These are phyloP conservation scores for Butyriboletus loyo DNA, from an alignment of 768 basidiomycete genomes.

Conservation along the genomic window DNA sequence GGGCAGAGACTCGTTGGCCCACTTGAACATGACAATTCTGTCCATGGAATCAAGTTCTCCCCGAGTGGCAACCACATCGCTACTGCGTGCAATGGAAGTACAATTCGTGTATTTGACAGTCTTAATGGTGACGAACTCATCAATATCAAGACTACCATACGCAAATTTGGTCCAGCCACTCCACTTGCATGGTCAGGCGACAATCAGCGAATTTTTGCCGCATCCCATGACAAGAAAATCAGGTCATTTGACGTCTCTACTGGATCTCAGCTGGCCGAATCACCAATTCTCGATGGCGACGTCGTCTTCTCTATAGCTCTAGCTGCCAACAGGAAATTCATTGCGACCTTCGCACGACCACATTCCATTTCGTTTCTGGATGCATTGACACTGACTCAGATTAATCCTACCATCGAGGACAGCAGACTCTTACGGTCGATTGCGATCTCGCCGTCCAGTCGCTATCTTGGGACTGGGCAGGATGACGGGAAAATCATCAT, in stretches of 20 bases:
- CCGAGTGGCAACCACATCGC: neutral
- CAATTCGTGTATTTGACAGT: neutral
- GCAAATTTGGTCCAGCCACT: neutral
- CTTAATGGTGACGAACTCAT: neutral
- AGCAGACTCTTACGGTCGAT: neutral
- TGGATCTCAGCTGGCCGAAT: neutral
- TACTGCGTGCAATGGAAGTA: neutral
- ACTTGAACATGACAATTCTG: neutral
- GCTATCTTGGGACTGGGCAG: neutral
- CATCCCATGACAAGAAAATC: neutral
- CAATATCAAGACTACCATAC: neutral
- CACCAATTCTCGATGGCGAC: fast-evolving
- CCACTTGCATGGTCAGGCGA: neutral
- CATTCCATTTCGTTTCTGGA: neutral
- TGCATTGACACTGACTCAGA: neutral
- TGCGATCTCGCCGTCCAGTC: neutral
- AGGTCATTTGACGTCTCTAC: neutral
- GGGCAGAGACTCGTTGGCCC: neutral
- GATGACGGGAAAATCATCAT: neutral
- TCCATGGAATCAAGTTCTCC: neutral
- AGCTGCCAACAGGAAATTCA: neutral
- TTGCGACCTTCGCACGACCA: neutral
- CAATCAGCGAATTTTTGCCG: neutral
- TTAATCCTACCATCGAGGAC: neutral
- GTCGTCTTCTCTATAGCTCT: neutral